Base-by-base conservation (phyloP, 1,139 yeast species). In the Blastobotrys arbuscula region DNA sequence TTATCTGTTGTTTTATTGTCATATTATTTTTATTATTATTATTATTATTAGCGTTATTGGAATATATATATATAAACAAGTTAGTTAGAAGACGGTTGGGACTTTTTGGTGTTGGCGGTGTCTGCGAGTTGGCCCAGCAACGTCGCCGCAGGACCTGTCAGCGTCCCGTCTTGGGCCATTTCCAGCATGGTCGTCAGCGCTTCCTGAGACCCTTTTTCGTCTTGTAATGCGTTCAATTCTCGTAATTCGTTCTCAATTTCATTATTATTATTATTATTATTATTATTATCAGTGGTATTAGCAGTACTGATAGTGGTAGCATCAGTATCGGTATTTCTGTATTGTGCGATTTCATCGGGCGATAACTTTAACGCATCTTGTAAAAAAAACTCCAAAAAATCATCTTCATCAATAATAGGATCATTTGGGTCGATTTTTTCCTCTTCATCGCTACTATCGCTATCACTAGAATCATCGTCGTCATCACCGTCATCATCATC, bases 381-480 rank as follows among this genome's bases (percentile, higher is more conserved):
- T 31, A 78, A 64, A 59, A 80, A 76, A 59, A 70, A 79, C 60
- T 79, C 84, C 59, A 80, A 73, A 61, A 81, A 79, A 58, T 80
- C 86, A 58, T 82, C 87, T 51, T 78, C 83, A 56, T 75, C 78
- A 13, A 80, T 74, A 44, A 66, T 74, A 5, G 71, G 64, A 39
- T 68, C 68, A 15, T 33, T 55, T 6, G 44, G 46, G 21, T 51
- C 55, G 6, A 39, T 16, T 2, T 52, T 54, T 2, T 60, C 61
- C 18, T 48, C 52, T 21, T 40, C 43, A 5, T 41, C 50, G 31
- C 48, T 39, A 33, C 37, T 44, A 30, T 31, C 39, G 16, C 39
- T 33, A 19, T 26, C 24, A 13, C 42, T 42, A n/a, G 39, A 37
- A n/a, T 34, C 39, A 18, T 19, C 43, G 15, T 43, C 49, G 30